Conservation (phyloP, 1,139 yeast species). For the Keqinozyma sinolaborantium region DNA sequence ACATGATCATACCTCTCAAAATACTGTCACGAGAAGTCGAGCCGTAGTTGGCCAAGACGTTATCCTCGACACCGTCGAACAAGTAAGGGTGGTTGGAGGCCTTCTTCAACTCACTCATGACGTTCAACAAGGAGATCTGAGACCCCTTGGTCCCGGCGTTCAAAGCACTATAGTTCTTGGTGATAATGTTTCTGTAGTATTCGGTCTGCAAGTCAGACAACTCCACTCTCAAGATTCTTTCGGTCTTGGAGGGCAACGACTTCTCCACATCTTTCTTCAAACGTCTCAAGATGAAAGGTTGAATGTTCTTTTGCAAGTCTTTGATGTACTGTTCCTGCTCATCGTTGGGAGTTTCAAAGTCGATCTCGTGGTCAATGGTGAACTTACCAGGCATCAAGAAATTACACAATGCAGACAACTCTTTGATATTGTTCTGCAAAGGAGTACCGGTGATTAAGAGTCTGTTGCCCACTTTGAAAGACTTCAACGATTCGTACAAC, state of each 20-base stretch:
- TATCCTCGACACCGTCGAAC: conserved; percentile 89
- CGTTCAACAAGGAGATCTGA: conserved; percentile 81
- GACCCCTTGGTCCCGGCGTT: conserved; percentile 80
- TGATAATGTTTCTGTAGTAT: conserved; percentile 87
- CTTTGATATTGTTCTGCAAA: conserved; percentile 90
- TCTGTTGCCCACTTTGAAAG: conserved; percentile 81
- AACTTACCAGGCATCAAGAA: conserved; percentile 95
- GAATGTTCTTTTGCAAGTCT: conserved; percentile 75
- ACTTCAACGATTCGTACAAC: conserved; percentile 78
- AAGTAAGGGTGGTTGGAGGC: conserved; percentile 96
- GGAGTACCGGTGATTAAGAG: conserved; percentile 97
- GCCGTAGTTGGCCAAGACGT: conserved; percentile 64
- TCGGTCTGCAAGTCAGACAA: conserved; percentile 93
- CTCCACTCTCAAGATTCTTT: conserved; percentile 91
- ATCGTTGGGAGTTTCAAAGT: conserved; percentile 82
- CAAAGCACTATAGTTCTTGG: conserved; percentile 87
- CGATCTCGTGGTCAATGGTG: conserved; percentile 88
- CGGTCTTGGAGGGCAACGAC: conserved; percentile 91
- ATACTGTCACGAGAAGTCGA: conserved; percentile 71
- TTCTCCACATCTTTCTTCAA: conserved; percentile 96
- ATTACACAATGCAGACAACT: conserved; percentile 90
- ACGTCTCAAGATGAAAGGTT: conserved; percentile 89
- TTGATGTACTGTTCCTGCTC: conserved; percentile 88
- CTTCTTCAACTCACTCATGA: conserved; percentile 93
- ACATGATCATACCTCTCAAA: conserved; percentile 90